Evolutionary conservation across 805 yeast genomes (phyloP).

Genomic region (Starmerella gropengiesseri): DNA sequence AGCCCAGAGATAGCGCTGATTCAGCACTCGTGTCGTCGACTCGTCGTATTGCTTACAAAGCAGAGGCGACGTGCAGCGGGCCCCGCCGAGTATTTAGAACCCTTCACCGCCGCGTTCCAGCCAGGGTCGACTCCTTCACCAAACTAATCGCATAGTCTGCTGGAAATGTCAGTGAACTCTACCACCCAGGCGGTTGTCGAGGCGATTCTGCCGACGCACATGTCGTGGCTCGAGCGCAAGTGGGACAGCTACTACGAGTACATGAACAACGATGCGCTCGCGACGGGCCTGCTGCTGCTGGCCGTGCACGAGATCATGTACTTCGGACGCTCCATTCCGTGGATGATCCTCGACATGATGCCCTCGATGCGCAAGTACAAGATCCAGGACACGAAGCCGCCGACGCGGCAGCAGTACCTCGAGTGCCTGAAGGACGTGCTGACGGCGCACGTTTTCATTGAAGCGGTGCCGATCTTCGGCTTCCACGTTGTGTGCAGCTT

Average conservation of each 20-base stretch:
- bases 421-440: slow-evolving; percentile 80
- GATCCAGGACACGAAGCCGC: slow-evolving; percentile 77
- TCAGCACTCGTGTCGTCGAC: slow-evolving; percentile 4
- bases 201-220: slow-evolving; percentile 11
- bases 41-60: slow-evolving; percentile 19
- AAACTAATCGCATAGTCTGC: neutral
- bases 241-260: slow-evolving; percentile 89
- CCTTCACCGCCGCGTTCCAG: neutral
- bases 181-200: slow-evolving; percentile 14
- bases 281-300: slow-evolving; percentile 83
- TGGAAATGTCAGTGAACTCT: slow-evolving; percentile 18
- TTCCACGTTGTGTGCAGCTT: slow-evolving; percentile 85
- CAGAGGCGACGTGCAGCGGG: neutral
- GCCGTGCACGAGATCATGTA: slow-evolving; percentile 76
- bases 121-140: neutral
- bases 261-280: slow-evolving; percentile 76
- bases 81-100: neutral
- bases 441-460: slow-evolving; percentile 79
- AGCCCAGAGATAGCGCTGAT: neutral
- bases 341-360: slow-evolving; percentile 77
- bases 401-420: slow-evolving; percentile 78
- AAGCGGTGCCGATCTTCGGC: slow-evolving; percentile 93
- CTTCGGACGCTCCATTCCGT: slow-evolving; percentile 85
- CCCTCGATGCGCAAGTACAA: slow-evolving; percentile 80
- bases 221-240: slow-evolving; percentile 43